These are phyloP conservation scores for Kodamaea kakaduensis DNA, from an alignment of 805 yeast genomes.

Conservation along the genomic window DNA sequence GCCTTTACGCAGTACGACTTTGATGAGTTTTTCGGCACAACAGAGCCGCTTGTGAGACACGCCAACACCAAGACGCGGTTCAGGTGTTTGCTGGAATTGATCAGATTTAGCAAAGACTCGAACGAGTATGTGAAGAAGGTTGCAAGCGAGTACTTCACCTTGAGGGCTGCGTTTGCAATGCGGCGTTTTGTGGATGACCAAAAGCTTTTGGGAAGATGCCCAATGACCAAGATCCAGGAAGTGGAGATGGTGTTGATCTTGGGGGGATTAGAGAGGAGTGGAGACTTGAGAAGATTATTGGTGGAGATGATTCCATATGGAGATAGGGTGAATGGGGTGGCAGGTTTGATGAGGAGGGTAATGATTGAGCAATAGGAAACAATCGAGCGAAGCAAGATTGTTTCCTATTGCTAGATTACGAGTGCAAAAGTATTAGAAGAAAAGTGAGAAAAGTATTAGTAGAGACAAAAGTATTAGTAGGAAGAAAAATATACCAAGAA, in stretches of 20 bases:
- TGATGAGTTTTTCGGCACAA: conserved; percentile 58
- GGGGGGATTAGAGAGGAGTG: conserved; percentile 33
- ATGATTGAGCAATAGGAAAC: too few species aligned
- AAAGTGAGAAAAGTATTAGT: too few species aligned
- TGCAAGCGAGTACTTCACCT: conserved; percentile 39
- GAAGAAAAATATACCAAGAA: too few species aligned
- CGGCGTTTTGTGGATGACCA: conserved; percentile 63
- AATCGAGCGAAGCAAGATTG: too few species aligned
- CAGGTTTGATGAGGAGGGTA: conserved; percentile 10
- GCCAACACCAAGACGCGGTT: conserved; percentile 49
- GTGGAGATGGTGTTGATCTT: conserved; percentile 53
- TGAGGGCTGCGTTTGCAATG: conserved; percentile 58
- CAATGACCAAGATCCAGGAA: conserved; percentile 63
- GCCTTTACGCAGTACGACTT: conserved; percentile 39
- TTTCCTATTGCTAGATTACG: too few species aligned
- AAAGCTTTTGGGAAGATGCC: conserved; percentile 54
- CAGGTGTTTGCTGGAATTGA: conserved; percentile 51
- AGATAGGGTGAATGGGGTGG: conserved; percentile 14
- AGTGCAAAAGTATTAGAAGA: too few species aligned
- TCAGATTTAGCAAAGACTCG: conserved; percentile 32
- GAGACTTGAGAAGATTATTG: conserved; percentile 16
- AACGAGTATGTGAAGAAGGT: conserved; percentile 18
- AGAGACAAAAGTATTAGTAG: too few species aligned
- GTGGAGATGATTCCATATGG: conserved; percentile 18
- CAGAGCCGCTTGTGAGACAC: conserved; percentile 44